Evolutionary conservation across 106 monocot species (phyloP).

Genomic region (Vanilla planifolia): DNA sequence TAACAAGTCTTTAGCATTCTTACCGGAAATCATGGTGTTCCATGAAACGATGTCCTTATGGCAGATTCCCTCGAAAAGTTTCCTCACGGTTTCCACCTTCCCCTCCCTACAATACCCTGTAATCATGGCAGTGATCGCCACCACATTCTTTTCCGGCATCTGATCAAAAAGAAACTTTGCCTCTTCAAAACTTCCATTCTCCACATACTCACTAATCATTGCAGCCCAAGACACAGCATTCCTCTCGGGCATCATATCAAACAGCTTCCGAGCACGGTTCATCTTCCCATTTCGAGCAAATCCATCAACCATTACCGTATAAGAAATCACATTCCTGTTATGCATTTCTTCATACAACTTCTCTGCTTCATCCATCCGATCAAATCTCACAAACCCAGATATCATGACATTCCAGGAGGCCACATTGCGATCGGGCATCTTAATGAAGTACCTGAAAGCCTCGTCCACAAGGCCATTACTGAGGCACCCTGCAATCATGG

Average conservation of each 20-base stretch:
- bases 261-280: slow-evolving; percentile 26
- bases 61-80: slow-evolving; percentile 38
- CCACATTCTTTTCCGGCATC: slow-evolving; percentile 55
- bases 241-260: slow-evolving; percentile 37
- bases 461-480: slow-evolving; percentile 26
- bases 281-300: slow-evolving; percentile 27
- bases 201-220: slow-evolving; percentile 53
- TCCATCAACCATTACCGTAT: slow-evolving; percentile 55
- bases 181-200: slow-evolving; percentile 33
- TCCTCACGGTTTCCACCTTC: slow-evolving; percentile 29
- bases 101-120: slow-evolving; percentile 46
- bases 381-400: slow-evolving; percentile 42
- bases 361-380: slow-evolving; percentile 28
- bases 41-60: slow-evolving; percentile 49
- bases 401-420: slow-evolving; percentile 62
- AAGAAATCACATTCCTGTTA: slow-evolving; percentile 45
- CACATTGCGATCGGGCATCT: slow-evolving; percentile 37
- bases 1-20: not conserved
- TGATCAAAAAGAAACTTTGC: slow-evolving; percentile 30
- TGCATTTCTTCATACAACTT: slow-evolving; percentile 44
- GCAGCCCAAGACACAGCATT: slow-evolving; percentile 44
- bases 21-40: slow-evolving; percentile 68
- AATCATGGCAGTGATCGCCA: slow-evolving; percentile 46
- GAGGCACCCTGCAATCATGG: slow-evolving; percentile 49
- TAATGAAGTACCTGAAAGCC: slow-evolving; percentile 28